Evolutionary conservation across 176 grass and related monocot species (phyloP), one percentile per base, ranked within the genome.

Genomic region (Aegilops speltoides): DNA sequence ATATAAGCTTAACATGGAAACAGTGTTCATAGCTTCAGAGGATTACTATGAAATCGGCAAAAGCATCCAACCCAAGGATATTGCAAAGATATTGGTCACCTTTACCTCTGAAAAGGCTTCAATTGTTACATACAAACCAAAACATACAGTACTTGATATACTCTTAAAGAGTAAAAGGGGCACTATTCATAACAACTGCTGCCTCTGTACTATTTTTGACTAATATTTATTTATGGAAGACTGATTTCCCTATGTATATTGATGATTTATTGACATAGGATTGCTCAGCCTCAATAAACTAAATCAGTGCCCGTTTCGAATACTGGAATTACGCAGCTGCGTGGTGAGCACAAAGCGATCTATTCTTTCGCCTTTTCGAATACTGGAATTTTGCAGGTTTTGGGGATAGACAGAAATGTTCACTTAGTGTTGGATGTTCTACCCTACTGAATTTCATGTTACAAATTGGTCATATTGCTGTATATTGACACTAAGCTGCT

Each of bases 321-420:
- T 37, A 79, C 9, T 37, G 12, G n/a, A 25, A 62, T 16, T 23
- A 80, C 76, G 82, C 68, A 88, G 91, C 84, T 89, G 89, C 74
- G 87, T 88, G 91, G 68, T 76, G 91, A 73, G 82, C 85, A 73
- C 89, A 91, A 5, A 91, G 85, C 52, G 79, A 91, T 86, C 82
- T 93, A 90, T 91, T 96, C 78, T 93, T 96, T 89, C 87, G 87
- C 87, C 87, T 91, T 93, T 88, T 91, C n/a, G n/a, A n/a, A n/a
- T n/a, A 79, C 9, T 37, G 12, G n/a, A 25, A 62, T 16, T 23
- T 68, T 14, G 22, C 14, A 68, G 20, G 43, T 33, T 9, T 52
- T 69, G 45, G 72, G 52, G 6, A 63, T 45, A 56, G n/a, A 46
- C 52, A 4, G 10, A 83, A 29, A 56, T 50, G 14, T 17, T 31